Conservation (phyloP, 805 yeast genomes). For the Wickerhamiella bombiphila region DNA sequence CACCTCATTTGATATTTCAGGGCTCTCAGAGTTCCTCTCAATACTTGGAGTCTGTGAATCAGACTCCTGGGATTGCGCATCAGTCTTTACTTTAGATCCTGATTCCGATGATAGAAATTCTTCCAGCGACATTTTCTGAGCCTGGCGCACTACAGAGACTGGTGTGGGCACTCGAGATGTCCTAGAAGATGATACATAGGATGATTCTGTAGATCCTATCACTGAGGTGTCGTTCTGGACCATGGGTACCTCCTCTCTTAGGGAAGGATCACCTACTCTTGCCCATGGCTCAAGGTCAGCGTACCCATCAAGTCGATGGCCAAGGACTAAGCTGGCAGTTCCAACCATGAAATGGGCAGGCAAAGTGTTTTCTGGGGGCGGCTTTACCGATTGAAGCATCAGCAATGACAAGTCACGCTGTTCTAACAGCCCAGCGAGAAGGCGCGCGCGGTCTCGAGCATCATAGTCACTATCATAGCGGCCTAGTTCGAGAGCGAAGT, state of each 20-base stretch:
- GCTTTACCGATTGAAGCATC: slow-evolving; percentile 65
- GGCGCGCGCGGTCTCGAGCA: slow-evolving; percentile 72
- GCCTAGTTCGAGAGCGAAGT: slow-evolving; percentile 45
- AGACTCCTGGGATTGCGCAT: too few species aligned
- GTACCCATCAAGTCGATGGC: slow-evolving; percentile 22
- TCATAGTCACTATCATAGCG: slow-evolving; percentile 64
- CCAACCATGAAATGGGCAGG: slow-evolving; percentile 20
- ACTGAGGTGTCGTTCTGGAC: too few species aligned
- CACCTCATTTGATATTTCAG: too few species aligned
- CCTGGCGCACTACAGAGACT: slow-evolving; percentile 16
- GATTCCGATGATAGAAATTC: slow-evolving; percentile 38
- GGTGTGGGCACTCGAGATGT: not conserved
- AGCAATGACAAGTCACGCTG: slow-evolving; percentile 45
- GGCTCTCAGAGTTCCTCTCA: too few species aligned
- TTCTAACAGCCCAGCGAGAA: slow-evolving; percentile 47
- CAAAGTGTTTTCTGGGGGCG: slow-evolving; percentile 31
- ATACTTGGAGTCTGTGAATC: too few species aligned
- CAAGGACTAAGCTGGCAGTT: slow-evolving; percentile 20
- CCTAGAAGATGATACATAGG: not conserved
- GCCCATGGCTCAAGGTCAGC: slow-evolving; percentile 32
- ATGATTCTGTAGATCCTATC: not conserved
- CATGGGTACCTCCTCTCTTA: not conserved
- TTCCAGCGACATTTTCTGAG: slow-evolving; percentile 64
- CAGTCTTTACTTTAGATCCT: slow-evolving; percentile 7
- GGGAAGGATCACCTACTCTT: not conserved